These are phyloP conservation scores for Zoysia pacifica DNA, from an alignment of 176 grass and related monocot genomes.

Conservation along the genomic window DNA sequence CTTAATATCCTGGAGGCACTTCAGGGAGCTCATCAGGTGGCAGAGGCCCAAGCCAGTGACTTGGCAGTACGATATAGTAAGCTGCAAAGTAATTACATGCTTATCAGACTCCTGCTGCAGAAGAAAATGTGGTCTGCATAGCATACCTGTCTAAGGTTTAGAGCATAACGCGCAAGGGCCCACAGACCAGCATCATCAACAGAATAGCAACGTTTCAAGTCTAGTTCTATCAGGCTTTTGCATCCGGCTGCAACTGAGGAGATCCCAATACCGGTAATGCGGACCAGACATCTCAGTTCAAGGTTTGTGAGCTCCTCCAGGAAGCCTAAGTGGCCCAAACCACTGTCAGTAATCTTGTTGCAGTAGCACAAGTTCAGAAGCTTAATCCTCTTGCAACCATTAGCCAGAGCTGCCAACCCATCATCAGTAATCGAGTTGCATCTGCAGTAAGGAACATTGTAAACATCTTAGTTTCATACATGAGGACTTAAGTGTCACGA, in stretches of 20 bases:
- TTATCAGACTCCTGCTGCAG: background rate
- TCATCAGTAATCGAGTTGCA: slow-evolving; percentile 74
- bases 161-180: slow-evolving; percentile 75
- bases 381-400: slow-evolving; percentile 80
- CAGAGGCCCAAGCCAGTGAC: slow-evolving; percentile 81
- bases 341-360: slow-evolving; percentile 76
- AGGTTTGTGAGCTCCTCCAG: slow-evolving; percentile 80
- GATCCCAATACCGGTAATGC: slow-evolving; percentile 73
- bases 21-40: slow-evolving; percentile 69
- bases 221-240: slow-evolving; percentile 69
- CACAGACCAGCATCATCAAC: slow-evolving; percentile 79
- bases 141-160: slow-evolving; percentile 83
- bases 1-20: slow-evolving; percentile 92
- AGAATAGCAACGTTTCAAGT: slow-evolving; percentile 82
- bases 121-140: slow-evolving; percentile 32
- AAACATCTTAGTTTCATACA: slow-evolving; percentile 1
- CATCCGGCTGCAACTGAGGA: slow-evolving; percentile 66
- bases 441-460: slow-evolving; percentile 39
- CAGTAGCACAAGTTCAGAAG: slow-evolving; percentile 92
- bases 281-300: slow-evolving; percentile 71
- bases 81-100: slow-evolving; percentile 52
- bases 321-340: slow-evolving; percentile 66
- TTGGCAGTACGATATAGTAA: slow-evolving; percentile 93
- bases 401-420: slow-evolving; percentile 73
- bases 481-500: background rate